Base-by-base conservation (phyloP, 2,329 filamentous ascomycete genomes). In the Arthrobotrys iridis region DNA sequence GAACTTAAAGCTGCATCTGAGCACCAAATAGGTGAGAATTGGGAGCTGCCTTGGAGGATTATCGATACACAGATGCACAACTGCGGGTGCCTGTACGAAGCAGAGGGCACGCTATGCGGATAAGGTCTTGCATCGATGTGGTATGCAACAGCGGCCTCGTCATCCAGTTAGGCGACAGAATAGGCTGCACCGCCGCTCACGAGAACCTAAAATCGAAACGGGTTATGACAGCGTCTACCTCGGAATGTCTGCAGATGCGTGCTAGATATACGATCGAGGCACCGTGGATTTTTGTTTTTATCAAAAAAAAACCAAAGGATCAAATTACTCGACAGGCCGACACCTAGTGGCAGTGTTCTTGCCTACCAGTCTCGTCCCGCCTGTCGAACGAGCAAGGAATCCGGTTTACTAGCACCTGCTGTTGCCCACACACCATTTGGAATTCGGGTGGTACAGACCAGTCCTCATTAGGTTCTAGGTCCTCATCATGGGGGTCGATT, bases 371-470 rank as follows among this genome's bases (percentile, higher is more conserved):
- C 48, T 48, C 60, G 37, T 64, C 45, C 50, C 26, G 45, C 28
- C 26, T 30, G 35, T 8, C 28, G 26, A 48, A 30, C 15, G 64
- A 57, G 30, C 48, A 33, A 48, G 45, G 28, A 50, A 22, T 48
- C 33, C 55, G 1, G 45, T 10, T 41, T 22, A 33, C 46, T 65
- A 68, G 64, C 43, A 72, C 67, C 48, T 72, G 67, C 67, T 73
- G 48, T 50, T 22, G 35, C 22, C 20, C 59, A 57, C 50, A 37
- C 33, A 67, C 62, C 70, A 74, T 74, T 74, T 74, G 70, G 70
- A 74, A 74, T 74, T 67, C 70, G 45, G 45, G 70, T 74, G 18
- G 70, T 62, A 74, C 70, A 67, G 57, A 63, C 70, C 48, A 67
- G 30, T 6, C 55, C 52, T 37, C 20, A 67, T 67, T 74, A 11